phyloP scores from a whole-genome alignment of 2,329 filamentous ascomycete genomes.

The Claviceps arundinis region DNA sequence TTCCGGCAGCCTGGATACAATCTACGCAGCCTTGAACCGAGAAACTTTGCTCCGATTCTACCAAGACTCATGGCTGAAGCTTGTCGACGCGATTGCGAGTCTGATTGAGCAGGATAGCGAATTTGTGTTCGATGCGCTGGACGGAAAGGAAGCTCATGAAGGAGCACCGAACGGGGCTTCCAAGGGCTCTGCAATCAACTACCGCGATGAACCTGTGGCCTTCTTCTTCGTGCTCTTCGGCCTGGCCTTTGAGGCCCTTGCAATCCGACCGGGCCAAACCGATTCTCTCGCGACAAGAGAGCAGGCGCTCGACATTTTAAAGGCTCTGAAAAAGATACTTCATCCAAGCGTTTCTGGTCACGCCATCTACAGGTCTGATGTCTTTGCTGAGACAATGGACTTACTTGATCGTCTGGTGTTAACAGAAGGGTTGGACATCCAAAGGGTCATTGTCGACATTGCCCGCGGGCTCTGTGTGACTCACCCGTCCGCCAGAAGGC shows the following conservation, averaged over 20 bases:
- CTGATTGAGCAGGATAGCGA: conserved; percentile 95
- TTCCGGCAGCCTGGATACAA: conserved; percentile 78
- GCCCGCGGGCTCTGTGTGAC: conserved; percentile 79
- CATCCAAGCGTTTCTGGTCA: conserved; percentile 90
- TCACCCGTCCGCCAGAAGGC: conserved; percentile 68
- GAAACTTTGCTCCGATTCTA: conserved; percentile 93
- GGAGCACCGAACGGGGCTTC: conserved; percentile 34
- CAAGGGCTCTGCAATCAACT: conserved; percentile 77
- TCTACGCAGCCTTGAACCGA: conserved; percentile 87
- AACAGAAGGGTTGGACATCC: conserved; percentile 79
- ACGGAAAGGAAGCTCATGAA: conserved; percentile 57
- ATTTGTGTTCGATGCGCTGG: conserved; percentile 91
- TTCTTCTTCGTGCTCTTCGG: conserved; percentile 99
- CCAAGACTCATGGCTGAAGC: conserved; percentile 90
- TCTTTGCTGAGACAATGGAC: conserved; percentile 96
- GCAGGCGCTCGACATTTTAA: conserved; percentile 77
- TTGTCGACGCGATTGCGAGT: conserved; percentile 94
- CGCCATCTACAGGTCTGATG: conserved; percentile 88
- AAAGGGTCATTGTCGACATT: conserved; percentile 87
- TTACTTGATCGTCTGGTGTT: conserved; percentile 83
- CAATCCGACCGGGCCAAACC: conserved; percentile 50
- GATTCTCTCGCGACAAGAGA: conserved; percentile 52
- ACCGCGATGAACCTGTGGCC: conserved; percentile 90
- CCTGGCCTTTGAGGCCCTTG: conserved; percentile 88
- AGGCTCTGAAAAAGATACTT: conserved; percentile 86